Base-by-base conservation (phyloP, 148 eudicot species). In the Cornus controversa region DNA sequence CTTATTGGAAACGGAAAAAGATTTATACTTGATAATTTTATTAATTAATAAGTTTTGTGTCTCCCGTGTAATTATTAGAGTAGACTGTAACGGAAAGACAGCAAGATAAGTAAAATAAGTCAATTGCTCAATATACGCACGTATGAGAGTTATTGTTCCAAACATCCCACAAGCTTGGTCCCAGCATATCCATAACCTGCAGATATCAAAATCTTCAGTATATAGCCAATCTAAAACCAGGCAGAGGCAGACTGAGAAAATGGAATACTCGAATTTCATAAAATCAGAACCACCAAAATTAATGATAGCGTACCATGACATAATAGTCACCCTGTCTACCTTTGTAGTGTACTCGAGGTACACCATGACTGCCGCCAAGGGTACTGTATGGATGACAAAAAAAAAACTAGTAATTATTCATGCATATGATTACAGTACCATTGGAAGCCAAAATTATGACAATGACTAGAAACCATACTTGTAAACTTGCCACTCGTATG, bases 131-230 rank as follows among this genome's bases (percentile, higher is more conserved):
- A 15, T 16, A 23, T 23, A 82, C 93, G 70, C 80, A 92, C 96
- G 87, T 74, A 50, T 85, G 92, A 16, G 84, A 67, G 74, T 80
- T 85, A 66, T 85, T 86, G 80, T 91, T 89, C 97, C 97, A 92
- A 65, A 91, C 89, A 86, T 92, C 97, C 97, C 97, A 92, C 84
- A 92, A 78, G 79, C 94, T 92, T 27, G 97, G 93, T 47, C 97
- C 97, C 70, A 92, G 85, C 79, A 89, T 86, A 84, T 92, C 97
- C 97, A 92, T 91, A 67, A 91, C 94, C 97, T 92, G 87, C 72
- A 82, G 69, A 70, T 9, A 63, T 53, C 36, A 74, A 66, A 66
- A n/a, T 66, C 60, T n/a, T 16, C 8, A 42, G 36, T 45, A 71
- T 20, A 65, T 29, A 36, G 27, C 66, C 47, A 76, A 70, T 36